Evolutionary conservation across 306 rosid species (phyloP).

Genomic region (Medicago lupulina): DNA sequence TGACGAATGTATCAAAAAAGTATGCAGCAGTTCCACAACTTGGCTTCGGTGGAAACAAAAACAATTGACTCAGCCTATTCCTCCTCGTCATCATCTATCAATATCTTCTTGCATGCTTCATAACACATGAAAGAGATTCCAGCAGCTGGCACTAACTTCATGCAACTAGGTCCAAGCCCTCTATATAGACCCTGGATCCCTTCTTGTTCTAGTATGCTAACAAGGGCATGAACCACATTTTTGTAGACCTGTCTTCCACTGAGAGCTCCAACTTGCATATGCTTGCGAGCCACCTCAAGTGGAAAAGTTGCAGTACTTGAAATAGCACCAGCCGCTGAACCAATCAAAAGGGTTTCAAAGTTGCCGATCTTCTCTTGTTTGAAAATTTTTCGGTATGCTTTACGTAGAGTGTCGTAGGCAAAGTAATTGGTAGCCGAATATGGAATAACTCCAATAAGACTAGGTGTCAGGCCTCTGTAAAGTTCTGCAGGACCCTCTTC

Average conservation of each 20-base stretch:
- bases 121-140: slow-evolving; percentile 99
- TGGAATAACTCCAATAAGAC: slow-evolving; percentile 92
- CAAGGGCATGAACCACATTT: slow-evolving; percentile 81
- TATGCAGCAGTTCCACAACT: slow-evolving; percentile 28
- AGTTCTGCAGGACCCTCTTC: slow-evolving; percentile 92
- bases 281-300: slow-evolving; percentile 97
- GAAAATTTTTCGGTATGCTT: slow-evolving; percentile 70
- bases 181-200: slow-evolving; percentile 80
- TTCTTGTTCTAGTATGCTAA: slow-evolving; percentile 81
- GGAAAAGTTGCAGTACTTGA: slow-evolving; percentile 95
- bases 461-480: slow-evolving; percentile 89
- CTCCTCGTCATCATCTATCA: slow-evolving; percentile 66
- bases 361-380: slow-evolving; percentile 90
- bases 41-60: slow-evolving; percentile 11
- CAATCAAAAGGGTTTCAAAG: slow-evolving; percentile 92
- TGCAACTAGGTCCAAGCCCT: slow-evolving; percentile 96
- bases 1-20: slow-evolving; percentile 21
- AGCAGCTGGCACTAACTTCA: slow-evolving; percentile 93
- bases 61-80: slow-evolving; percentile 44
- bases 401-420: slow-evolving; percentile 82
- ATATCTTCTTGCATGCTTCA: slow-evolving; percentile 91
- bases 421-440: slow-evolving; percentile 89
- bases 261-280: slow-evolving; percentile 93
- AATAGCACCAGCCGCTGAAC: slow-evolving; percentile 92
- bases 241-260: slow-evolving; percentile 85